Evolutionary conservation across 2,329 filamentous ascomycete species (phyloP), one percentile per base, ranked within the genome.

Genomic region (Clonostachys solani): DNA sequence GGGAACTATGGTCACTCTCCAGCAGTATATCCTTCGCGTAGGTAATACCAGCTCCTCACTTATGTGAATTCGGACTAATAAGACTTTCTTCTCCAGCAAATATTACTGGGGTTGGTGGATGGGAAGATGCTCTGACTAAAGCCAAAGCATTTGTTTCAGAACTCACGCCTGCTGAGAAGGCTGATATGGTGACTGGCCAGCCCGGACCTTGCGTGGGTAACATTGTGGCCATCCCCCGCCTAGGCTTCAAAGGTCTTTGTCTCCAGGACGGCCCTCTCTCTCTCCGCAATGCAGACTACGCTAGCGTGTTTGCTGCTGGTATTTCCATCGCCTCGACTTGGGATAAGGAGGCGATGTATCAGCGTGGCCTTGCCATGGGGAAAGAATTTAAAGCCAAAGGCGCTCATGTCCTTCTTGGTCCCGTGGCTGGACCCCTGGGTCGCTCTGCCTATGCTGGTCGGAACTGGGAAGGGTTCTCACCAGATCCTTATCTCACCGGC

Each of bases 331-430:
- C 69, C 6, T 64, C 59, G 4, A 53, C 56, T 36, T 95, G 88
- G 86, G 87, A 92, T 63, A 84, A 81, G 52, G 68, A 78, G 12
- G 75, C 92, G 19, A 81, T 87, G 52, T 83, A 83, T 59, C 71
- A 77, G 48, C 80, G 89, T 45, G 89, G 58, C 18, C 16, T 47
- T 12, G 70, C 68, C 43, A 69, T 75, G 68, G 72, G 68, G 16
- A 41, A 60, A 43, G 88, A 92, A 63, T 83, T 87, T 61, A 80
- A 75, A 54, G 83, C 67, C 52, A 92, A 92, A 68, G 87, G 87
- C 48, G 76, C 87, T 18, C 85, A 91, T 59, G 71, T 90, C 29
- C 79, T 83, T 53, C 74, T 91, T 23, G 58, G 84, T 2, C 67
- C 71, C 12, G 65, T 71, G 17, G 58, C 59, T 13, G 69, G 69